Evolutionary conservation across 306 rosid species (phyloP).

Genomic region (Arachis hypogaea): DNA sequence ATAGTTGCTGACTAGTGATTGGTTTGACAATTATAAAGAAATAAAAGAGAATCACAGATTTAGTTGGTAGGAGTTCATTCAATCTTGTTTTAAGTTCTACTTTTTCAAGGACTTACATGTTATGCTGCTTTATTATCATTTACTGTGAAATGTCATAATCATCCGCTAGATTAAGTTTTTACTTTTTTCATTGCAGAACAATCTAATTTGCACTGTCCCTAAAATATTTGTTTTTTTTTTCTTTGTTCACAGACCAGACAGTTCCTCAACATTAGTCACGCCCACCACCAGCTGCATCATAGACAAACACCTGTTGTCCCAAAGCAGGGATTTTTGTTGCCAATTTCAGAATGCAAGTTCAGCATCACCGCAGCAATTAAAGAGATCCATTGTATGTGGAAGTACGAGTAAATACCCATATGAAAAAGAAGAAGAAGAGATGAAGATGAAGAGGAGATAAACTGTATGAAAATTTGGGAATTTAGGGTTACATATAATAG

Average conservation of each 20-base stretch:
- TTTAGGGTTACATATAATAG: too few relatives aligned
- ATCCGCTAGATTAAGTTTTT: background rate
- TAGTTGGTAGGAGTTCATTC: background rate
- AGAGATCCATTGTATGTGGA: conserved; percentile 63
- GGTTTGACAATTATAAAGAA: background rate
- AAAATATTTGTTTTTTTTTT: conserved; percentile 24
- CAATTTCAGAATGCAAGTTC: conserved; percentile 83
- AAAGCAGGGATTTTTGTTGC: conserved; percentile 68
- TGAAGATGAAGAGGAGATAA: too few relatives aligned
- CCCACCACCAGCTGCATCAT: conserved; percentile 52
- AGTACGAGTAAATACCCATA: background rate
- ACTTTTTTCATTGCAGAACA: conserved; percentile 10
- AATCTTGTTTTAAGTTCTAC: background rate
- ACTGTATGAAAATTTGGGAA: too few relatives aligned
- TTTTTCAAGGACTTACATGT: background rate
- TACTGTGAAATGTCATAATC: background rate
- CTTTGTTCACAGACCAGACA: conserved; percentile 51
- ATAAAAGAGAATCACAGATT: background rate
- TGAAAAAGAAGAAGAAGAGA: too few relatives aligned
- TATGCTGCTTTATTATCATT: background rate
- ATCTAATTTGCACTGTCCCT: background rate
- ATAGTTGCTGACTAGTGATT: background rate
- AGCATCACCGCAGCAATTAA: conserved; percentile 70
- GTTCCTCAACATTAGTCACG: conserved; percentile 55
- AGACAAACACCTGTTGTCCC: conserved; percentile 54